Evolutionary conservation across 768 basidiomycete species (phyloP), one percentile per base, ranked within the genome.

Genomic region (Amanita pseudoporphyria): DNA sequence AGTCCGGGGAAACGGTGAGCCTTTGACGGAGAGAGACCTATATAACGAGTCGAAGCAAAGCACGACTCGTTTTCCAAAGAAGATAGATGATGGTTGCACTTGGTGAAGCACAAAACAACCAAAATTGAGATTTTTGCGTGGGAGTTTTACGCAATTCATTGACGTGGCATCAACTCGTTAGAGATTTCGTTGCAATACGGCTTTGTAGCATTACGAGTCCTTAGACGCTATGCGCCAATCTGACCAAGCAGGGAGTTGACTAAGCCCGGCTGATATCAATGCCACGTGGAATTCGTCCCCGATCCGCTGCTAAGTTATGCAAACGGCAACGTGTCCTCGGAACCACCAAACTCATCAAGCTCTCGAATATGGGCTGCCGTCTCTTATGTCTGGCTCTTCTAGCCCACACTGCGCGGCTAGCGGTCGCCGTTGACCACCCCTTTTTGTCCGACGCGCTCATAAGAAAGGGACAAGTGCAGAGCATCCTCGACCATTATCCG

Each of bases 401-500:
- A 55, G 48, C 57, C 40, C 53, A 50, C 48, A 61, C 61, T 38
- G 56, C 55, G 47, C 56, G 62, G 18, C 59, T 43, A 5, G 6
- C 41, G 18, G 22, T 59, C 6, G 56, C 56, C 2, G 61, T 60
- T 6, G 61, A 67, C 5, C 69, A 73, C 40, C 80, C 80, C 2
- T 79, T 85, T 56, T 72, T 87, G 22, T 71, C 73, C 12, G 72
- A 82, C 31, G 59, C 67, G 5, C 69, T 77, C 26, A 67, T 81
- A 40, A 72, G 77, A 49, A 76, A 77, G 59, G 73, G 77, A 35
- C 78, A 81, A 53, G 72, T 86, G 13, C 80, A 87, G 57, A 71
- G 79, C 56, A 82, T 89, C n/a, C 70, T 88, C 6, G 84, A 85
- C 53, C 78, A 86, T 60, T 65, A 79, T 45, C 78, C 84, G 18